phyloP scores from a whole-genome alignment of 495 filamentous ascomycete species.

The Penicillium flavigenum region DNA sequence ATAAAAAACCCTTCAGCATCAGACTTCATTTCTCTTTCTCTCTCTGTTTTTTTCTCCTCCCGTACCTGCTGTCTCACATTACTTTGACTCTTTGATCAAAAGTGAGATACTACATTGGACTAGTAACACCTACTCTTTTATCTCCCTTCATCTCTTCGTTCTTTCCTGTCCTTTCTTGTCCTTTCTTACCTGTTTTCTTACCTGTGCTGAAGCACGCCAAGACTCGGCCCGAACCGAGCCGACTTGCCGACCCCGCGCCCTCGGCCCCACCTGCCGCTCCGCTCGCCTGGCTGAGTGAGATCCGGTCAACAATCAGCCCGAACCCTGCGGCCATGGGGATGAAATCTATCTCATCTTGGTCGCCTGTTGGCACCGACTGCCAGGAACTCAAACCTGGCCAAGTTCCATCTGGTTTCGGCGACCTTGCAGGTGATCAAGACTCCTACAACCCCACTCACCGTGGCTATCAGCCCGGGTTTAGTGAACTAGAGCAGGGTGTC shows the following conservation, averaged over 20 bases:
- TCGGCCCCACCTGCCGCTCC: background rate
- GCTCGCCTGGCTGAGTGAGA: background rate
- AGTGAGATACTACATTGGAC: background rate
- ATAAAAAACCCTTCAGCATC: too few relatives aligned
- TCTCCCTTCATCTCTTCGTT: too few relatives aligned
- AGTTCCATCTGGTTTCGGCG: background rate
- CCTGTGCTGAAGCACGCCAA: background rate
- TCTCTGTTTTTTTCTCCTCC: too few relatives aligned
- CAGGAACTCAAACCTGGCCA: too few relatives aligned
- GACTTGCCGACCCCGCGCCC: background rate
- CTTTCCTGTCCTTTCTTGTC: too few relatives aligned
- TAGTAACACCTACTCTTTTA: background rate
- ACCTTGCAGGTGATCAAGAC: background rate
- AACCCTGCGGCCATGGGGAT: too few relatives aligned
- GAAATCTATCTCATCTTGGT: too few relatives aligned
- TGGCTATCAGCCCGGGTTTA: background rate
- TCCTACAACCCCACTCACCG: background rate
- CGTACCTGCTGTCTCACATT: too few relatives aligned
- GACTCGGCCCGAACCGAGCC: background rate
- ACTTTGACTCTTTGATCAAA: too few relatives aligned
- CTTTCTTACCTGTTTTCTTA: too few relatives aligned
- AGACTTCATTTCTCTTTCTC: too few relatives aligned
- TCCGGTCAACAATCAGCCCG: background rate
- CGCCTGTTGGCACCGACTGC: too few relatives aligned
- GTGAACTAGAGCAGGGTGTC: background rate